Evolutionary conservation across 148 eudicot genomes (phyloP).

Genomic region (Persicaria tinctoria): DNA sequence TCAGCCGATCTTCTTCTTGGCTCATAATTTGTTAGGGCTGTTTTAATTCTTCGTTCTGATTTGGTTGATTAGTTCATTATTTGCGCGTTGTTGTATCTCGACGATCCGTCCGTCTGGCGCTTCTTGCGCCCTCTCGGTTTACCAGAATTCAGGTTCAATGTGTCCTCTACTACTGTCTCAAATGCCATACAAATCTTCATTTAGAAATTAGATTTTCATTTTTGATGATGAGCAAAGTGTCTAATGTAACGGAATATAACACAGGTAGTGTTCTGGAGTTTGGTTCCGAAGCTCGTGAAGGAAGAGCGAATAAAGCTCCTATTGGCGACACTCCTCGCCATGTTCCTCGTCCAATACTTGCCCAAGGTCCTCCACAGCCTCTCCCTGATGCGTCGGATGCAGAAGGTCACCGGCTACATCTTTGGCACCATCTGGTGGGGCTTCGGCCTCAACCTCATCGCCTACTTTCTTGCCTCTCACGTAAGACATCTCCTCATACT

Average conservation of each 20-base stretch:
- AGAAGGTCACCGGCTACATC: conserved; percentile 84
- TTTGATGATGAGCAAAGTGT: too few relatives aligned
- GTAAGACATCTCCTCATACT: background rate
- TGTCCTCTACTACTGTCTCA: too few relatives aligned
- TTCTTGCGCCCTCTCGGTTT: too few relatives aligned
- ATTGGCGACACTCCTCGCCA: conserved; percentile 63
- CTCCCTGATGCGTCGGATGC: conserved; percentile 76
- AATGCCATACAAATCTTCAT: too few relatives aligned
- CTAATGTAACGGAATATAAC: background rate
- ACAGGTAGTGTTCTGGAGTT: conserved; percentile 74
- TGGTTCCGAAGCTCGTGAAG: conserved; percentile 64
- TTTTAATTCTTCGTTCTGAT: too few relatives aligned
- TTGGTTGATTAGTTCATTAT: too few relatives aligned
- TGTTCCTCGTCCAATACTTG: conserved; percentile 68
- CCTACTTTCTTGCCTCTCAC: conserved; percentile 49
- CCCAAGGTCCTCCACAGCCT: conserved; percentile 78
- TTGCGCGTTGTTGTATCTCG: too few relatives aligned
- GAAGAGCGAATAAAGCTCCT: conserved; percentile 60
- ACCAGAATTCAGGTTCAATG: too few relatives aligned
- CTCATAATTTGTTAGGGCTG: too few relatives aligned
- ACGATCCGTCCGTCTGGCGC: too few relatives aligned
- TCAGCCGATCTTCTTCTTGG: too few relatives aligned
- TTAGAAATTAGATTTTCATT: too few relatives aligned
- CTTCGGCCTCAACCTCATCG: conserved; percentile 81
- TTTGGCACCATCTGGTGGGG: conserved; percentile 99